phyloP scores from a whole-genome alignment of 192 early-diverging fungal species.

The Pilaira anomala region DNA sequence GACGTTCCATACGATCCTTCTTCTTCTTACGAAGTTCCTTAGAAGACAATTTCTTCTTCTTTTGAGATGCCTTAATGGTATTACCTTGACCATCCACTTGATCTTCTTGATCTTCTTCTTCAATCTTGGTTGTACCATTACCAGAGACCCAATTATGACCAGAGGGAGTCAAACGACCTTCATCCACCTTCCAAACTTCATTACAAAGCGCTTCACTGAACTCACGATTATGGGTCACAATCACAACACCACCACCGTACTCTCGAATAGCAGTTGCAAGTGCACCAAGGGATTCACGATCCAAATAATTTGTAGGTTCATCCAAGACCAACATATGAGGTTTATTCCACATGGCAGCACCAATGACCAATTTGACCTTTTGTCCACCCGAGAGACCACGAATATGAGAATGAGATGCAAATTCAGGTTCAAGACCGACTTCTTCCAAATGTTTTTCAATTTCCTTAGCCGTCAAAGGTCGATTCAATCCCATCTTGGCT shows the following conservation, averaged over 20 bases:
- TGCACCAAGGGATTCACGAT: slow-evolving; percentile 61
- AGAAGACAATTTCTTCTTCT: slow-evolving; percentile 53
- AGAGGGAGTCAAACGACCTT: slow-evolving; percentile 51
- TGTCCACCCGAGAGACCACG: slow-evolving; percentile 75
- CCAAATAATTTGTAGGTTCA: slow-evolving; percentile 78
- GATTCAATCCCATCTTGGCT: slow-evolving; percentile 68
- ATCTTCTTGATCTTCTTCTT: slow-evolving; percentile 48
- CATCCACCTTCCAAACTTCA: slow-evolving; percentile 76
- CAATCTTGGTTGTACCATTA: slow-evolving; percentile 44
- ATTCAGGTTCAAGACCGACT: slow-evolving; percentile 74
- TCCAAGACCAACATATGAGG: slow-evolving; percentile 91
- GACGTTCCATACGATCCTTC: slow-evolving; percentile 56
- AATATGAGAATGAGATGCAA: slow-evolving; percentile 68
- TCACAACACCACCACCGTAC: slow-evolving; percentile 78
- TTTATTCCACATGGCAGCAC: slow-evolving; percentile 79
- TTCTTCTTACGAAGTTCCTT: slow-evolving; percentile 56
- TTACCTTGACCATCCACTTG: slow-evolving; percentile 73
- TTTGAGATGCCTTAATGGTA: slow-evolving; percentile 64
- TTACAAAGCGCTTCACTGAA: slow-evolving; percentile 69
- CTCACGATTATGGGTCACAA: slow-evolving; percentile 83
- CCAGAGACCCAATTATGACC: slow-evolving; percentile 55
- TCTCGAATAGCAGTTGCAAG: slow-evolving; percentile 73
- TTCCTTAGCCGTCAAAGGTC: slow-evolving; percentile 67
- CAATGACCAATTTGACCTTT: slow-evolving; percentile 85
- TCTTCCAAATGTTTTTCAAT: slow-evolving; percentile 74